Evolutionary conservation across 371 early-diverging fungal species (phyloP).

Genomic region (Mucor piriformis): DNA sequence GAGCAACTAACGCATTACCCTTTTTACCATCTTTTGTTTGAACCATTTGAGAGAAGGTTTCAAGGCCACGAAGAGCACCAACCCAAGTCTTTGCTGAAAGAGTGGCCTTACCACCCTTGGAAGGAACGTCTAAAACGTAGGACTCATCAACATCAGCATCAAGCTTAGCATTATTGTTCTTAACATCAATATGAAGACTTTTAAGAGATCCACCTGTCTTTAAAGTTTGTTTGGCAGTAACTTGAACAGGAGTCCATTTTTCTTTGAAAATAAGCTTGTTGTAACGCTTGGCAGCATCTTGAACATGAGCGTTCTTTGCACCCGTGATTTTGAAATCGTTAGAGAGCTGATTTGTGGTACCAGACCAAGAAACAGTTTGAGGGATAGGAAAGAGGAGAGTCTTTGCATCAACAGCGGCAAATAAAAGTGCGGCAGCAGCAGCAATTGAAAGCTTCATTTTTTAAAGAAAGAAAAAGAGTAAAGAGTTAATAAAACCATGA

Average conservation of each 20-base stretch:
- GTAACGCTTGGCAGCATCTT: constrained; percentile 45
- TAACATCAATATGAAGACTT: constrained; percentile 30
- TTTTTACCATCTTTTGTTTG: constrained; percentile 24
- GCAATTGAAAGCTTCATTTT: constrained; percentile 36
- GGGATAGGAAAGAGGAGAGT: constrained; percentile 49
- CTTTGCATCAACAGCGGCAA: constrained; percentile 32
- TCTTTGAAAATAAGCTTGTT: constrained; percentile 37
- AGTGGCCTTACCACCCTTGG: constrained; percentile 45
- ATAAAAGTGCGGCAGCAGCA: constrained; percentile 24
- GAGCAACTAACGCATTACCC: constrained; percentile 34
- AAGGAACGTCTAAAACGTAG: constrained; percentile 62
- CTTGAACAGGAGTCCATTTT: constrained; percentile 44
- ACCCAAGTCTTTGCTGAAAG: constrained; percentile 72
- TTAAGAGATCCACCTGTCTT: constrained; percentile 6
- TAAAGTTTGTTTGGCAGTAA: constrained; percentile 8
- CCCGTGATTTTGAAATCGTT: constrained; percentile 30
- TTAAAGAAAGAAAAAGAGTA: no score
- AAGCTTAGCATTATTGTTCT: constrained; percentile 39
- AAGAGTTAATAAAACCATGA: no score
- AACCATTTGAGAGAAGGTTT: constrained; percentile 77
- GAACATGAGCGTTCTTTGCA: constrained; percentile 29
- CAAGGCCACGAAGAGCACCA: constrained; percentile 80
- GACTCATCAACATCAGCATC: constrained; percentile 65
- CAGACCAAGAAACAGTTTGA: constrained; percentile 45
- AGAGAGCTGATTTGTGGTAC: constrained; percentile 24